Evolutionary conservation across 1,139 yeast species (phyloP).

Genomic region (Saccharomycopsis hybrid): DNA sequence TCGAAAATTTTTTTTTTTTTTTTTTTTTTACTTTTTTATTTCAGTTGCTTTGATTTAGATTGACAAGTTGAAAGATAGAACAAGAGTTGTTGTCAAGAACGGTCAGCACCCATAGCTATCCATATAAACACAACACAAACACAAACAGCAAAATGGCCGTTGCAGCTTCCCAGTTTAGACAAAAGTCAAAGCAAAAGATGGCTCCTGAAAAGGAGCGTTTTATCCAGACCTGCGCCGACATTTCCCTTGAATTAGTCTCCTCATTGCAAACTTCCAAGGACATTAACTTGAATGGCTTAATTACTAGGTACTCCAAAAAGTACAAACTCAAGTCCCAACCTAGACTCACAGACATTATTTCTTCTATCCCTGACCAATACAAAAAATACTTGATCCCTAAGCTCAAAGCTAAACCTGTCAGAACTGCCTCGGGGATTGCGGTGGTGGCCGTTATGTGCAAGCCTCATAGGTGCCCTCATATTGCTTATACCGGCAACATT

Average conservation of each 20-base stretch:
- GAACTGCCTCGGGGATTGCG: conserved; percentile 98
- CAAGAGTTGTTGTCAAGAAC: too few relatives aligned
- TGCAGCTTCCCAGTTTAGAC: neutral
- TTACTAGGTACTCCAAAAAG: conserved; percentile 79
- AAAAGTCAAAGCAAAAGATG: conserved; percentile 15
- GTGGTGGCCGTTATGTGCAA: conserved; percentile 99
- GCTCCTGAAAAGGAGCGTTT: conserved; percentile 86
- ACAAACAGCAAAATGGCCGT: neutral
- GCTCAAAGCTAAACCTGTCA: conserved; percentile 92
- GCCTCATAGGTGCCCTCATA: conserved; percentile 98
- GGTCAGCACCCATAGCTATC: too few relatives aligned
- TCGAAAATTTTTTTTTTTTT: too few relatives aligned
- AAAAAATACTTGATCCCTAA: conserved; percentile 88
- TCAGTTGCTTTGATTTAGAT: too few relatives aligned
- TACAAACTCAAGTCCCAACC: conserved; percentile 92
- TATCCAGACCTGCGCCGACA: conserved; percentile 87
- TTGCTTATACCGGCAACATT: conserved; percentile 96
- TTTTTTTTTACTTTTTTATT: too few relatives aligned
- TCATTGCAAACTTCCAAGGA: conserved; percentile 71
- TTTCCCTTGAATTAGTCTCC: conserved; percentile 79
- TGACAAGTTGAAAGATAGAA: too few relatives aligned
- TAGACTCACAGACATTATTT: conserved; percentile 86
- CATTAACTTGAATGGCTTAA: conserved; percentile 83
- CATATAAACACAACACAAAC: neutral
- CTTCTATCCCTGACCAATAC: conserved; percentile 94